These are phyloP conservation scores for Diaporthe helianthi DNA, from an alignment of 2,329 filamentous ascomycete genomes.

Conservation along the genomic window DNA sequence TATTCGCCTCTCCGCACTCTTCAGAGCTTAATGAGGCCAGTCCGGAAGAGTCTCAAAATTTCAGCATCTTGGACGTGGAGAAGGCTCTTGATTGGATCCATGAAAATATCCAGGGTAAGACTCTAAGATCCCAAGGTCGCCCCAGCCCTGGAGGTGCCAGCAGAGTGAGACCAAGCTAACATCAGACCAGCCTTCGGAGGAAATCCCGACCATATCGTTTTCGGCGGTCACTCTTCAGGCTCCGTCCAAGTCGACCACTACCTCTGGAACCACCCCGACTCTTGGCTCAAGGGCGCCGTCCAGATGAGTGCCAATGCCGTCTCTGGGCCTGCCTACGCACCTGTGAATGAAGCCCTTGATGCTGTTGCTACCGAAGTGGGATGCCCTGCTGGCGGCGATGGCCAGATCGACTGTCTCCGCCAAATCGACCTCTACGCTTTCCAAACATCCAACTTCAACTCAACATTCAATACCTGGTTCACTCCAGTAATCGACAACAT, in stretches of 20 bases:
- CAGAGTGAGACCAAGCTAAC: background rate
- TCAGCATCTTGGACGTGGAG: background rate
- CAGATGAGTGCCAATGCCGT: conserved; percentile 52
- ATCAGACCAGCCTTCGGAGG: conserved; percentile 48
- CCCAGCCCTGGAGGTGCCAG: too few relatives aligned
- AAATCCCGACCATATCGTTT: conserved; percentile 52
- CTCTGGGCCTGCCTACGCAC: conserved; percentile 49
- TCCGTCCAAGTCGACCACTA: conserved; percentile 50
- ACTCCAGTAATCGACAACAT: conserved; percentile 46
- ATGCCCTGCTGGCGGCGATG: conserved; percentile 41
- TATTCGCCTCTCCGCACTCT: conserved; percentile 53
- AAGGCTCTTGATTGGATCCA: conserved; percentile 2
- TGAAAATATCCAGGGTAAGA: background rate
- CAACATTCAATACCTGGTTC: conserved; percentile 51
- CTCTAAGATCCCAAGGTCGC: background rate
- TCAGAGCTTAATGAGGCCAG: conserved; percentile 44
- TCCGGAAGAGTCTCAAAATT: conserved; percentile 35
- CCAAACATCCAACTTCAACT: conserved; percentile 44
- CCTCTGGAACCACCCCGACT: conserved; percentile 49
- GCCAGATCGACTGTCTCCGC: conserved; percentile 49
- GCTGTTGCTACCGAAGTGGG: conserved; percentile 47
- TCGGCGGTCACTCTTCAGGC: conserved; percentile 51
- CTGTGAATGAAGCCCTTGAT: conserved; percentile 46
- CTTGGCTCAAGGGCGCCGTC: conserved; percentile 47
- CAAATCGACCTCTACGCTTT: conserved; percentile 41